Conservation (phyloP, 768 basidiomycete species). For the Calvatia gigantea region DNA sequence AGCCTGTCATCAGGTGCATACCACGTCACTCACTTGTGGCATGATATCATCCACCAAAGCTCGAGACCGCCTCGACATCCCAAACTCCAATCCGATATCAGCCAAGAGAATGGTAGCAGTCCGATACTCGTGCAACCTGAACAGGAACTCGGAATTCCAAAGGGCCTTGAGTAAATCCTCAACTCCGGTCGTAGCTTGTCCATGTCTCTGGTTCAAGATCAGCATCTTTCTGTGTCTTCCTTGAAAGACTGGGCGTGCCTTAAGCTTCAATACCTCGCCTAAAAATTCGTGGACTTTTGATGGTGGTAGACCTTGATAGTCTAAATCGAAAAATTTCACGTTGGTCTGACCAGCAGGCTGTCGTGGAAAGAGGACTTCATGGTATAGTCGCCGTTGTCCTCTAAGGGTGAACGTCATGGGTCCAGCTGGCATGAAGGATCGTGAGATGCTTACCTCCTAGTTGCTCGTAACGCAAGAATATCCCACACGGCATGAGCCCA, state of each 20-base stretch:
- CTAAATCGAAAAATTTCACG: slow-evolving; percentile 50
- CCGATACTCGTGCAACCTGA: slow-evolving; percentile 63
- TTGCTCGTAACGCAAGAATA: slow-evolving; percentile 62
- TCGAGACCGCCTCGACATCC: slow-evolving; percentile 62
- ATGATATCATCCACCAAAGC: slow-evolving; percentile 73
- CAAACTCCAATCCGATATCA: slow-evolving; percentile 75
- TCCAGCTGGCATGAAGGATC: background rate
- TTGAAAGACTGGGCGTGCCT: slow-evolving; percentile 25
- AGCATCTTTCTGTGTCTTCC: background rate
- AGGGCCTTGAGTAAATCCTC: slow-evolving; percentile 67
- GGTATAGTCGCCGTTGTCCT: slow-evolving; percentile 61
- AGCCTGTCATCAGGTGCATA: background rate
- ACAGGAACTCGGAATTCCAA: slow-evolving; percentile 80
- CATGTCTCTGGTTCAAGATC: slow-evolving; percentile 46
- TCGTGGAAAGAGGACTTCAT: slow-evolving; percentile 60
- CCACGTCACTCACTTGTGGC: slow-evolving; percentile 59
- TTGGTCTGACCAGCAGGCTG: slow-evolving; percentile 51
- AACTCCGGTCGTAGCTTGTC: slow-evolving; percentile 59
- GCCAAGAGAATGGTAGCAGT: slow-evolving; percentile 70
- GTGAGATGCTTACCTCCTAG: slow-evolving; percentile 51
- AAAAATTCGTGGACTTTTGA: slow-evolving; percentile 37
- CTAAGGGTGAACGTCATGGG: slow-evolving; percentile 28
- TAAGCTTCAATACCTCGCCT: slow-evolving; percentile 43
- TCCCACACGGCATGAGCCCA: slow-evolving; percentile 84
- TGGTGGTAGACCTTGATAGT: slow-evolving; percentile 33